phyloP scores from a whole-genome alignment of 1,284 basidiomycete species.

The Cryptococcus sp. region DNA sequence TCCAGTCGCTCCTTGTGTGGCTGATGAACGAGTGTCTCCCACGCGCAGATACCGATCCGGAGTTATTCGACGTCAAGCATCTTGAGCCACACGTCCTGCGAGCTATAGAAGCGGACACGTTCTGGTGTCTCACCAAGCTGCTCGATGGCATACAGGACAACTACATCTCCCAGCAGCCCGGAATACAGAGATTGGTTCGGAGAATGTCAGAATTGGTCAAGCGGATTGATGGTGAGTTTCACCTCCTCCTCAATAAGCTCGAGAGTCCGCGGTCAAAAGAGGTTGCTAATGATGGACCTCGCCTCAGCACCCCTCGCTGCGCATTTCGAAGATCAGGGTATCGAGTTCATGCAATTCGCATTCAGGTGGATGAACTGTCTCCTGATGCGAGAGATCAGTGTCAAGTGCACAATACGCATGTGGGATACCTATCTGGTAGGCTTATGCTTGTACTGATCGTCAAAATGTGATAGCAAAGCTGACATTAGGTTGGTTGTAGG shows the following conservation, averaged over 20 bases:
- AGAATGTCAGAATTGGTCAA: slow-evolving; percentile 90
- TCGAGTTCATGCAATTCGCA: slow-evolving; percentile 98
- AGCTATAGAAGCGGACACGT: slow-evolving; percentile 90
- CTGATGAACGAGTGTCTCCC: not conserved
- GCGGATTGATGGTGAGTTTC: slow-evolving; percentile 76
- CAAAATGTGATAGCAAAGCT: not conserved
- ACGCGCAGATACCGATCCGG: slow-evolving; percentile 70
- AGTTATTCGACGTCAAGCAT: slow-evolving; percentile 75
- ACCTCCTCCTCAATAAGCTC: not conserved
- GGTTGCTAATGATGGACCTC: not conserved
- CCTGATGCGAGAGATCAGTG: slow-evolving; percentile 92
- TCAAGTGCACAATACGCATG: slow-evolving; percentile 93
- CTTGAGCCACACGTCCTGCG: slow-evolving; percentile 70
- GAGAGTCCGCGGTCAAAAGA: not conserved
- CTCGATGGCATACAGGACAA: slow-evolving; percentile 97
- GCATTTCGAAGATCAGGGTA: slow-evolving; percentile 83
- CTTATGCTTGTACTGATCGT: slow-evolving; percentile 7
- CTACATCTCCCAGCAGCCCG: slow-evolving; percentile 91
- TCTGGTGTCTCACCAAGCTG: slow-evolving; percentile 92
- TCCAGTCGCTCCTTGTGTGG: not conserved
- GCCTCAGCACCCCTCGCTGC: slow-evolving; percentile 69
- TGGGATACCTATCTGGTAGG: slow-evolving; percentile 96
- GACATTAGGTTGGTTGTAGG: slow-evolving; percentile 56
- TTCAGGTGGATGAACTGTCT: slow-evolving; percentile 99
- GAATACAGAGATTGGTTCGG: slow-evolving; percentile 86